A percentile compares a stretch with the other conserved stretches of the same genome.
These are phyloP conservation scores for Pythium rhizo-oryzae DNA, from an alignment of 352 stramenopile genomes.

Conservation along the genomic window DNA sequence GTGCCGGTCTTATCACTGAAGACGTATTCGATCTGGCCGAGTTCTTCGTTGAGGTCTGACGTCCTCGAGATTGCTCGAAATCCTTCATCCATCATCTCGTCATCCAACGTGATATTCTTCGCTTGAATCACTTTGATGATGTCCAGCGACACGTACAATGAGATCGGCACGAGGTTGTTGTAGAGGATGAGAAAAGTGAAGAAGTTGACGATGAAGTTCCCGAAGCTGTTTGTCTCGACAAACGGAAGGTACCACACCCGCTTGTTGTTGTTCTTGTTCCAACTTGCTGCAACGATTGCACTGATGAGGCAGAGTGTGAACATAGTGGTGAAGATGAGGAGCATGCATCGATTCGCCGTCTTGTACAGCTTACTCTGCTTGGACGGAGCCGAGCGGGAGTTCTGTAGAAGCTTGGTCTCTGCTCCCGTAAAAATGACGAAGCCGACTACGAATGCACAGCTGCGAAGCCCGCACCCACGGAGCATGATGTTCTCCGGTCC, in stretches of 20 bases:
- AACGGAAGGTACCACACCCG: constrained; percentile 60
- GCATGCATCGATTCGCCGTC: constrained; percentile 82
- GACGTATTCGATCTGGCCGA: constrained; percentile 97
- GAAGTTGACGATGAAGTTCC: constrained; percentile 68
- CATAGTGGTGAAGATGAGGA: constrained; percentile 74
- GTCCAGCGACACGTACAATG: constrained; percentile 95
- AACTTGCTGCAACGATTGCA: constrained; percentile 39
- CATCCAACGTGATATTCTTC: constrained; percentile 83
- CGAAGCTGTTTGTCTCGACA: constrained; percentile 33
- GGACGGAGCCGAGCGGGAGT: constrained; percentile 65
- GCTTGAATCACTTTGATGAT: constrained; percentile 92
- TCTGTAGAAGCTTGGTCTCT: constrained; percentile 89
- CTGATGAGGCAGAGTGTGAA: constrained; percentile 61
- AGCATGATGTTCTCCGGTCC: constrained; percentile 91
- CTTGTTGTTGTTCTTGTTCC: constrained; percentile 39
- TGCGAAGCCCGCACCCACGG: constrained; percentile 92
- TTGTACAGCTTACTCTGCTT: constrained; percentile 87
- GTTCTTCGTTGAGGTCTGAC: constrained; percentile 91
- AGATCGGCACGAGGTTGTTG: constrained; percentile 96
- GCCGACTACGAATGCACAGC: constrained; percentile 94
- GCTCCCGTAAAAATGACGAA: constrained; percentile 93
- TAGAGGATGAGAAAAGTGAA: constrained; percentile 95
- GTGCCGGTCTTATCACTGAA: constrained; percentile 99
- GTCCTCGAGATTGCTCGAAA: constrained; percentile 75
- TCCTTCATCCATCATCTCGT: constrained; percentile 85